Evolutionary conservation across 106 monocot genomes (phyloP), one percentile per base, ranked within the genome.

Genomic region (Iris macrosiphon): DNA sequence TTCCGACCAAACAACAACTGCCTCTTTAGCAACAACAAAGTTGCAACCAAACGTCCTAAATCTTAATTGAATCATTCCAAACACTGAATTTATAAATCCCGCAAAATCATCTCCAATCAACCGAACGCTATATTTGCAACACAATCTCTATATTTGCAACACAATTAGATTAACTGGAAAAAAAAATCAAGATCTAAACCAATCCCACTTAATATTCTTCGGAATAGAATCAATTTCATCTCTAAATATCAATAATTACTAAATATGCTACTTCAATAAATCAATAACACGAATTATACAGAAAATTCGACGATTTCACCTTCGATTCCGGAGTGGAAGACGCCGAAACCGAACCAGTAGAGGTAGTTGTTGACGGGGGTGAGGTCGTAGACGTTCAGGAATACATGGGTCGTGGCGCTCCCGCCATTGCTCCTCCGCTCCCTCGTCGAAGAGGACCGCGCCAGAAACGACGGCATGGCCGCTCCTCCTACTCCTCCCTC

Each of bases 271-370:
- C 7, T 10, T 38, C 7, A 38, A 38, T 7, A 13, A 38, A 2
- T 2, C 13, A 65, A 15, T 31, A 27, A 0, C n/a, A n/a, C n/a
- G n/a, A n/a, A n/a, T n/a, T n/a, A n/a, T n/a, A n/a, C n/a, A n/a
- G n/a, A 5, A 32, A 51, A 26, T 44, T n/a, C n/a, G n/a, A n/a
- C n/a, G n/a, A n/a, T n/a, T n/a, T 13, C 44, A 88, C 93, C 93
- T 84, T 93, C 77, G 54, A 93, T 93, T 19, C 93, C 93, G 17
- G 93, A 87, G 55, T 93, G 93, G 72, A 80, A 93, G 47, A 93
- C 75, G 39, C 93, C 93, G 34, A 88, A 50, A 21, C 93, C 87
- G 44, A 79, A 87, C 87, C 87, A 87, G 20, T 74, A 72, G 26
- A 88, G 67, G 56, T 93, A 93, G 29, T 80, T 69, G 59, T 93